These are phyloP conservation scores for Botryotinia narcissicola DNA, from an alignment of 2,329 filamentous ascomycete genomes.

Conservation along the genomic window DNA sequence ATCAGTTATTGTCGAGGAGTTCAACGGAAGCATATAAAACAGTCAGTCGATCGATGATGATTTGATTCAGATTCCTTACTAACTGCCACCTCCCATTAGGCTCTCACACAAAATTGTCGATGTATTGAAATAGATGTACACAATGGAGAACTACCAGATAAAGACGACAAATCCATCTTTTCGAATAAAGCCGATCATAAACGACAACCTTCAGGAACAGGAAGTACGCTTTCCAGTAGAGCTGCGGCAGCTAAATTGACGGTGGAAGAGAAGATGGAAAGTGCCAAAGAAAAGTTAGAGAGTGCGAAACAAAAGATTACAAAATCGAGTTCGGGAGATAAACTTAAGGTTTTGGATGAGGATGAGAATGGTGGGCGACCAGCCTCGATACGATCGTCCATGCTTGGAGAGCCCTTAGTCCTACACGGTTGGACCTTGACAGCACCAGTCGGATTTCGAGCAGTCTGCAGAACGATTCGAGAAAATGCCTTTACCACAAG, in stretches of 20 bases:
- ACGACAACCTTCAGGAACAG: slow-evolving; percentile 33
- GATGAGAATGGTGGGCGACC: slow-evolving; percentile 33
- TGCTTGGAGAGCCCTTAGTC: slow-evolving; percentile 67
- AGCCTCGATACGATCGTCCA: slow-evolving; percentile 32
- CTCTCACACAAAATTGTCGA: slow-evolving; percentile 73
- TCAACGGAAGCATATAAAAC: slow-evolving; percentile 76
- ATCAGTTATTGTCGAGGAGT: slow-evolving; percentile 74
- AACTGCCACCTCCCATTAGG: slow-evolving; percentile 44
- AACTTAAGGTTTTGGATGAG: slow-evolving; percentile 20
- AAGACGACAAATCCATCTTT: slow-evolving; percentile 33
- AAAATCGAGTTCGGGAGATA: slow-evolving; percentile 24
- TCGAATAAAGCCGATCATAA: slow-evolving; percentile 49
- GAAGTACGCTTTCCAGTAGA: slow-evolving; percentile 38
- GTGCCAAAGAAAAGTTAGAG: slow-evolving; percentile 30
- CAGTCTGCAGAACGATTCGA: slow-evolving; percentile 77
- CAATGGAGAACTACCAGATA: slow-evolving; percentile 61
- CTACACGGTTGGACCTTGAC: slow-evolving; percentile 86
- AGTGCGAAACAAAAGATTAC: slow-evolving; percentile 30
- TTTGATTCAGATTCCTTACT: slow-evolving; percentile 9
- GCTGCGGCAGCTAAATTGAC: slow-evolving; percentile 29
- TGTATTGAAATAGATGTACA: slow-evolving; percentile 96
- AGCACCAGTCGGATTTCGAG: slow-evolving; percentile 79
- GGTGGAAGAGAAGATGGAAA: slow-evolving; percentile 31
- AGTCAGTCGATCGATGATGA: slow-evolving; percentile 47
- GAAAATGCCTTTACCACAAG: slow-evolving; percentile 75